phyloP scores from a whole-genome alignment of 2,329 filamentous ascomycete genomes.

The Fusarium globosum region DNA sequence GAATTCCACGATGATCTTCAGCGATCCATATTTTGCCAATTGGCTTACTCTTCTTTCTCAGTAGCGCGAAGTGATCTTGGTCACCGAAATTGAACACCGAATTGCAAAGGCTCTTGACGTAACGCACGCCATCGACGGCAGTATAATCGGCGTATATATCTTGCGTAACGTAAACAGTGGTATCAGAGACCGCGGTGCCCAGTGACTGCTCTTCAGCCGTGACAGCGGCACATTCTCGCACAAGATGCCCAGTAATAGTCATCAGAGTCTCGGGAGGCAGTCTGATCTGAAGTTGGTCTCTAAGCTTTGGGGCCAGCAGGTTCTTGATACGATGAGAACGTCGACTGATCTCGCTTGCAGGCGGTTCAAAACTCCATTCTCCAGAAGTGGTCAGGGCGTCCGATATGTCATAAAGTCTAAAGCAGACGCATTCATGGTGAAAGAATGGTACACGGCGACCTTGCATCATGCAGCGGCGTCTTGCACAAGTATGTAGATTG shows the following conservation, averaged over 20 bases:
- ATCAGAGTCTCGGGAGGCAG: background rate
- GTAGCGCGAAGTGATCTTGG: rapidly evolving
- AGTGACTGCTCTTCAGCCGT: background rate
- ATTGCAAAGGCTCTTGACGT: background rate
- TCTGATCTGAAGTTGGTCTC: background rate
- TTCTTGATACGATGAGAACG: background rate
- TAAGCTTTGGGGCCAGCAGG: background rate
- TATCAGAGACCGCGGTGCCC: background rate
- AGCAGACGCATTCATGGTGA: background rate
- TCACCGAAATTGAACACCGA: rapidly evolving
- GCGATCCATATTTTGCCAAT: background rate
- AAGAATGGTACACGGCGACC: background rate
- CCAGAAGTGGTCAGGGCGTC: background rate
- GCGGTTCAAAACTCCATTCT: background rate
- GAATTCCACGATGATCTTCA: background rate
- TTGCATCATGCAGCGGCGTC: background rate
- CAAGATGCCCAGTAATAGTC: background rate
- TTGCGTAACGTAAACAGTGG: rapidly evolving
- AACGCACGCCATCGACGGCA: background rate
- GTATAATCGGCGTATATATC: background rate
- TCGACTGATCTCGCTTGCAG: background rate
- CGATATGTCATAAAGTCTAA: background rate
- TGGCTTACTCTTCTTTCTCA: rapidly evolving
- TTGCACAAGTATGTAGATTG: background rate
- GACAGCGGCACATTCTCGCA: background rate